Base-by-base conservation (phyloP, 495 filamentous ascomycete genomes). In the Hypomontagnella monticulosa region DNA sequence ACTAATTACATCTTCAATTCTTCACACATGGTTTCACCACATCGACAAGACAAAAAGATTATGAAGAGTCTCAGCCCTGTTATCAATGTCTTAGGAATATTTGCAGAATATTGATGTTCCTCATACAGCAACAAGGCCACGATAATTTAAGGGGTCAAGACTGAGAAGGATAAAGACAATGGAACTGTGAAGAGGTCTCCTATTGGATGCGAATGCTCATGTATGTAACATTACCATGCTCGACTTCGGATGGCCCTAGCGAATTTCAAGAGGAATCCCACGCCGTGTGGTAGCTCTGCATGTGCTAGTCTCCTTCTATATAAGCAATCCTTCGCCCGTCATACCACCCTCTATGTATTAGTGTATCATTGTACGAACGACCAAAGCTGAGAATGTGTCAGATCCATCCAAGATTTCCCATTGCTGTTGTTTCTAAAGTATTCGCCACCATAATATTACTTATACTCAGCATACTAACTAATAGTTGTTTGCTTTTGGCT, bases 71-170 rank as follows among this genome's bases (percentile, higher is more conserved):
- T 61, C 57, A 66, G 50, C 44, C 27, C 42, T 61, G 23, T 53
- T 63, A 53, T 23, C 50, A 60, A 66, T 66, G 50, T 60, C 57
- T 66, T 52, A 42, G 9, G 12, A 54, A 20, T 65, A 65, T 65
- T 65, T 58, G 54, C 61, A 61, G 46, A 66, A 66, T 66, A 66
- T 66, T 61, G 50, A 33, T 37, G 55, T 36, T 19, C 9, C 51
- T 56, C 63, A 57, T 67, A 27, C 48, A 32, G 15, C 48, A 59
- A 42, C 23, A 18, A 33, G 52, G 32, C 37, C 27, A 19, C 16
- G 36, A 53, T 55, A 51, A 60, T 68, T 68, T 49, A 59, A 63
- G 59, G 64, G 58, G 58, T 37, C 6, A 34, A 33, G 6, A 43
- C 30, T 32, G 58, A 56, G 32, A 43, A 48, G 5, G 38, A 14